A percentile compares a stretch with the other conserved stretches of the same genome.
Evolutionary conservation across 495 filamentous ascomycete genomes (phyloP).

Genomic region (Aspergillus heteromorphus): DNA sequence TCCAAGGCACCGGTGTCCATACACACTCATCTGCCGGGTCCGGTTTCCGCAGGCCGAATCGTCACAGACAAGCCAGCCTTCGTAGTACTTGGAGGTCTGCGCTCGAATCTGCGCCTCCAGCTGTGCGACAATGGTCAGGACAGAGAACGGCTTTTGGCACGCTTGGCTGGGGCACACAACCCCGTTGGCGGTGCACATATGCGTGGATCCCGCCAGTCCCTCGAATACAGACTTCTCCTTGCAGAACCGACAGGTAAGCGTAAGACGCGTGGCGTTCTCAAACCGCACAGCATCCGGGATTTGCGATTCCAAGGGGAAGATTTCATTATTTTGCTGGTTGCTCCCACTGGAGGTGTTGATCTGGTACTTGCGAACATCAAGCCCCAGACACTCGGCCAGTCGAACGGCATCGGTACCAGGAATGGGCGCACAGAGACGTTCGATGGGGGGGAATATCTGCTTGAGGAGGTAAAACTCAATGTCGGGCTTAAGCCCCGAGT

Average conservation of each 20-base stretch:
- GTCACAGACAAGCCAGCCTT: conserved; percentile 85
- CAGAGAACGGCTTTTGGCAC: conserved; percentile 61
- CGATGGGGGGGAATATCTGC: conserved; percentile 97
- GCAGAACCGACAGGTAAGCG: conserved; percentile 76
- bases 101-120: conserved; percentile 77
- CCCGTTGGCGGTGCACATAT: conserved; percentile 64
- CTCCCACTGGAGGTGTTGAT: conserved; percentile 53
- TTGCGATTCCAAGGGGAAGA: conserved; percentile 87
- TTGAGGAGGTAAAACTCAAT: conserved; percentile 96
- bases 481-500: conserved; percentile 72
- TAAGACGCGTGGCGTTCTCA: conserved; percentile 66
- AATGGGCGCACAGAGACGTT: conserved; percentile 95
- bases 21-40: conserved; percentile 87
- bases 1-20: conserved; percentile 83
- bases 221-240: conserved; percentile 65
- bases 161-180: conserved; percentile 59
- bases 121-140: conserved; percentile 74
- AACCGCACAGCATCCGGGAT: conserved; percentile 83
- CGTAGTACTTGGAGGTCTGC: conserved; percentile 78
- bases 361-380: conserved; percentile 83
- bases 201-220: conserved; percentile 55
- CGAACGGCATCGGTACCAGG: conserved; percentile 82
- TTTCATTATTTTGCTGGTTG: conserved; percentile 51
- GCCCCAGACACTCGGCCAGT: conserved; percentile 86
- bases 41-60: conserved; percentile 81